A percentile compares a stretch with the other conserved stretches of the same genome.
Evolutionary conservation across 2,329 filamentous ascomycete genomes (phyloP).

Genomic region (Dendryphion nanum): DNA sequence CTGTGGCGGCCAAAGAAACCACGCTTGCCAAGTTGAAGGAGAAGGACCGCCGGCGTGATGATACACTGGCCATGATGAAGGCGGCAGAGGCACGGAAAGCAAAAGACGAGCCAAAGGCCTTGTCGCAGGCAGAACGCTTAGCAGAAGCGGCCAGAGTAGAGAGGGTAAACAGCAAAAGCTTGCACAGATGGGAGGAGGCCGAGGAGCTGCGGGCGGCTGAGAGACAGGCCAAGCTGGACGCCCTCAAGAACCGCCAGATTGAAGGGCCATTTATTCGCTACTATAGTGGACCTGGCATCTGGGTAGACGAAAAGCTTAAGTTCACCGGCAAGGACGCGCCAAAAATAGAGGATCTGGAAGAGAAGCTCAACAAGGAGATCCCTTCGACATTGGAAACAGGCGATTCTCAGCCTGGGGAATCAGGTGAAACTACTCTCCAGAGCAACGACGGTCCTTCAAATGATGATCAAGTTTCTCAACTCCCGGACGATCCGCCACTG

Average conservation of each 20-base stretch:
- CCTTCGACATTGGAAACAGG: background rate
- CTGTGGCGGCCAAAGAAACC: conserved; percentile 58
- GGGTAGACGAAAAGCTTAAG: conserved; percentile 72
- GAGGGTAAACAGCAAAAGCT: conserved; percentile 80
- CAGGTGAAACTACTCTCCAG: too few relatives aligned
- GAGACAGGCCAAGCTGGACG: conserved; percentile 77
- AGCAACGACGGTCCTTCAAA: too few relatives aligned
- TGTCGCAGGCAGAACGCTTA: conserved; percentile 85
- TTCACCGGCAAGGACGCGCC: conserved; percentile 57
- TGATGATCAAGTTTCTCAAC: too few relatives aligned
- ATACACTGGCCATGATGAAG: conserved; percentile 66
- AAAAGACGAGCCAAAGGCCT: conserved; percentile 71
- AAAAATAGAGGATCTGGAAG: conserved; percentile 34
- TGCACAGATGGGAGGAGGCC: conserved; percentile 91
- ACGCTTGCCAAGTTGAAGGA: conserved; percentile 70
- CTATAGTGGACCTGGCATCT: conserved; percentile 89
- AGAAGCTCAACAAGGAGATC: conserved; percentile 35
- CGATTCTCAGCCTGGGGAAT: background rate
- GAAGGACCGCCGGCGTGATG: conserved; percentile 67
- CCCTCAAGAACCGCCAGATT: conserved; percentile 80
- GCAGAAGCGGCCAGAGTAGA: conserved; percentile 81
- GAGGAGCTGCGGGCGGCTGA: conserved; percentile 87
- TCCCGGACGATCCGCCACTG: background rate
- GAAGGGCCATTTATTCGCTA: conserved; percentile 87
- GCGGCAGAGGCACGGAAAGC: conserved; percentile 63